A percentile compares a stretch with the other conserved stretches of the same genome.
phyloP scores from a whole-genome alignment of 768 basidiomycete genomes.

The Lepiota venenata region DNA sequence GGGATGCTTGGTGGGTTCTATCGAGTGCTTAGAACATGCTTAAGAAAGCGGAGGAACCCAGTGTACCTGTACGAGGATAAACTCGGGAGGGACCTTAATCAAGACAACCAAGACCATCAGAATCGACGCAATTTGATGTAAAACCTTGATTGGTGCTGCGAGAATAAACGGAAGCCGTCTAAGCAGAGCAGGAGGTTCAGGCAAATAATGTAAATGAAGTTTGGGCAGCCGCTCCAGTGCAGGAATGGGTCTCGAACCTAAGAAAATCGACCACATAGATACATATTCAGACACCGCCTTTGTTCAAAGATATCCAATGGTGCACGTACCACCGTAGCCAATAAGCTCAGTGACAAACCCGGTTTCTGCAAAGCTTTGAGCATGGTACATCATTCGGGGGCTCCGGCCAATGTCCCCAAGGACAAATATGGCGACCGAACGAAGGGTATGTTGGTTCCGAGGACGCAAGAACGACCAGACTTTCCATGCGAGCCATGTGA shows the following conservation, averaged over 20 bases:
- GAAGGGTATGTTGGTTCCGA: constrained; percentile 38
- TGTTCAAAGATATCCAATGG: background rate
- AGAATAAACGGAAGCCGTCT: constrained; percentile 59
- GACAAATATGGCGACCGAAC: constrained; percentile 86
- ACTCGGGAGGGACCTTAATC: constrained; percentile 70
- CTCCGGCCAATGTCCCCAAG: constrained; percentile 95
- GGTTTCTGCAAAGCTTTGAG: constrained; percentile 83
- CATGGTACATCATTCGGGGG: constrained; percentile 99
- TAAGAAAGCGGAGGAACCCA: background rate
- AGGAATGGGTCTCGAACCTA: constrained; percentile 77
- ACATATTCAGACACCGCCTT: background rate
- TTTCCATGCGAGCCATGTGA: constrained; percentile 29
- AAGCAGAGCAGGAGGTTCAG: constrained; percentile 57
- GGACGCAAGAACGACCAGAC: constrained; percentile 27
- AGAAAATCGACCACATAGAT: constrained; percentile 9
- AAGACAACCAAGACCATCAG: constrained; percentile 57
- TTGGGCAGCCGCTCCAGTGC: constrained; percentile 65
- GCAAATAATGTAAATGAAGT: constrained; percentile 64
- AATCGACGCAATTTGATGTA: constrained; percentile 63
- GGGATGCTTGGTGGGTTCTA: constrained; percentile 98
- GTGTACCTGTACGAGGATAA: constrained; percentile 85
- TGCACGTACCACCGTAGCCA: constrained; percentile 73
- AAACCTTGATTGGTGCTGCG: constrained; percentile 79
- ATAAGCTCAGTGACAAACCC: constrained; percentile 78
- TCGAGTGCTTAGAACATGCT: background rate